Evolutionary conservation across 306 rosid genomes (phyloP).

Genomic region (Vigna hirtella): DNA sequence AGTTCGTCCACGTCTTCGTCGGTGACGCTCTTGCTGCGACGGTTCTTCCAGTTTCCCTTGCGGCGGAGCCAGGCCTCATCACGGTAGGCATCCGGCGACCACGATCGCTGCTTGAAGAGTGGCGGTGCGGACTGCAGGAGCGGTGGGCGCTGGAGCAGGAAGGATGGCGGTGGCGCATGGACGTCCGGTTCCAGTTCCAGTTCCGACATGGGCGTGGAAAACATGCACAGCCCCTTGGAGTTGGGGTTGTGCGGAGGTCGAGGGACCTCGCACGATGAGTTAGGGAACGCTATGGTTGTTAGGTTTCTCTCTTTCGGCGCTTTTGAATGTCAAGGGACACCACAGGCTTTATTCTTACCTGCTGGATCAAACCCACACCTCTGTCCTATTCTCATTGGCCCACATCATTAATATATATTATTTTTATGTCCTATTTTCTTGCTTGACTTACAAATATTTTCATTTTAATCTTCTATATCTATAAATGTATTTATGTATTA

Average conservation of each 20-base stretch:
- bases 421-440: neutral
- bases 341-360: slow-evolving; percentile 26
- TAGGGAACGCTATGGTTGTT: slow-evolving; percentile 54
- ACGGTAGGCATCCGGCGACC: slow-evolving; percentile 89
- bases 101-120: slow-evolving; percentile 83
- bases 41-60: slow-evolving; percentile 66
- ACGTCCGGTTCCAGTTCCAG: neutral
- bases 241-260: slow-evolving; percentile 77
- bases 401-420: slow-evolving; percentile 56
- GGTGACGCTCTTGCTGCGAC: slow-evolving; percentile 80
- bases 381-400: slow-evolving; percentile 60
- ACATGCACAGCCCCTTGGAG: slow-evolving; percentile 51
- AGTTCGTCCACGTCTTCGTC: slow-evolving; percentile 90
- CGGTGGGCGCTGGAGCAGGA: slow-evolving; percentile 42
- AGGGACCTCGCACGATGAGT: slow-evolving; percentile 77
- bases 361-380: slow-evolving; percentile 41
- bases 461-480: too few relatives aligned
- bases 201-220: slow-evolving; percentile 47
- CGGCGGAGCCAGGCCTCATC: slow-evolving; percentile 95
- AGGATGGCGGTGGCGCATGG: slow-evolving; percentile 44
- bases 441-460: slow-evolving; percentile 39
- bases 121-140: slow-evolving; percentile 29
- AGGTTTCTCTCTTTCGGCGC: slow-evolving; percentile 35
- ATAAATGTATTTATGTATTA: neutral
- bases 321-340: slow-evolving; percentile 6